Conservation (phyloP, 331 rosid species). For the Malus hybrid region DNA sequence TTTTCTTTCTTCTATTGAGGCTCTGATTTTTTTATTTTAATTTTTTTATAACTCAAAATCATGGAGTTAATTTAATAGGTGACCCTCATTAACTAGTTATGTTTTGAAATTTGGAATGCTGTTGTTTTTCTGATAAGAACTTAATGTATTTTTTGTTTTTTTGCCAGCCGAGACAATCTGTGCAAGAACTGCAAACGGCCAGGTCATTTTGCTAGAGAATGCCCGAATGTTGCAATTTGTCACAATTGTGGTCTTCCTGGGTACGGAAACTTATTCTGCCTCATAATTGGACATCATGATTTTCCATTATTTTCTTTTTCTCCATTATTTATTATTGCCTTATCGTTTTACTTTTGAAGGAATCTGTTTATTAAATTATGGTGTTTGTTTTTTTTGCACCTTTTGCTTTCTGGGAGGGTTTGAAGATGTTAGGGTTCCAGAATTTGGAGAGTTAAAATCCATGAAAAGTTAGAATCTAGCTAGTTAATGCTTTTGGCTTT, state of each 20-base stretch:
- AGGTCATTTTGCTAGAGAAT: slow-evolving; percentile 95
- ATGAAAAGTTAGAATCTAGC: neutral
- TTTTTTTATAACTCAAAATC: neutral
- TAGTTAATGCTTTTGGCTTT: neutral
- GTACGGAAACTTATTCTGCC: slow-evolving; percentile 36
- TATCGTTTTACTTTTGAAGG: neutral
- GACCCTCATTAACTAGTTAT: neutral
- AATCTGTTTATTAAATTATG: neutral
- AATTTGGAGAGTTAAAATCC: neutral
- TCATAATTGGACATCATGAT: neutral
- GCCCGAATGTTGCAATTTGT: slow-evolving; percentile 95
- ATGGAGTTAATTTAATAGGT: neutral
- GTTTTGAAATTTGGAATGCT: neutral
- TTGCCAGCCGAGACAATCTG: slow-evolving; percentile 79
- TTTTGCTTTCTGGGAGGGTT: neutral
- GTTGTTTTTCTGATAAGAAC: neutral
- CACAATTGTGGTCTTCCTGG: slow-evolving; percentile 96
- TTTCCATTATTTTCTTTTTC: neutral
- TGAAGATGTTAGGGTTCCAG: neutral
- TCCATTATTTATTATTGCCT: neutral
- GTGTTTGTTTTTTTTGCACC: neutral
- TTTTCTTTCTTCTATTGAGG: neutral
- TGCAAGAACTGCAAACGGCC: slow-evolving; percentile 99
- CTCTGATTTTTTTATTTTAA: neutral
- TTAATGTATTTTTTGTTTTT: slow-evolving; percentile 10